A percentile compares a stretch with the other conserved stretches of the same genome.
These are phyloP conservation scores for Lactifluus pinguis DNA, from an alignment of 768 basidiomycete genomes.

Conservation along the genomic window DNA sequence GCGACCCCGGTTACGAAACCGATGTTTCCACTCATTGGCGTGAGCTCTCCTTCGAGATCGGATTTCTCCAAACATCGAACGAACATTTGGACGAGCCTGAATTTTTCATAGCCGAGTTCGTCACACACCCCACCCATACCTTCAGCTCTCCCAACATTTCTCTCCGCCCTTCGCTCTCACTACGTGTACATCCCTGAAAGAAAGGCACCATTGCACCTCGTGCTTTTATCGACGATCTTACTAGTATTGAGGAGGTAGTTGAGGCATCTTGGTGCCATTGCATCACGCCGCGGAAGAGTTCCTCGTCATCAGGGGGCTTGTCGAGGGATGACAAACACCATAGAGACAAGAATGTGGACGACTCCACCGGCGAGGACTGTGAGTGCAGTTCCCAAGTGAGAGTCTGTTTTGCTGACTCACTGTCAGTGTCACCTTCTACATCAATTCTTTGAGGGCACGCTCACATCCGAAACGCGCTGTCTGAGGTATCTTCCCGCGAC, in stretches of 20 bases:
- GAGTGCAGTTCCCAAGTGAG: conserved; percentile 27
- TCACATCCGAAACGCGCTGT: conserved; percentile 97
- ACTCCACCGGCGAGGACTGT: conserved; percentile 52
- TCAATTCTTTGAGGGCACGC: conserved; percentile 81
- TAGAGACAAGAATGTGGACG: conserved; percentile 16
- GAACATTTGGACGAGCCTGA: too few relatives aligned
- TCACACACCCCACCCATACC: conserved; percentile 40
- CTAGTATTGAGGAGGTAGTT: too few relatives aligned
- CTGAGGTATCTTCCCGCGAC: conserved; percentile 63
- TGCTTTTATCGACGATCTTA: conserved; percentile 90
- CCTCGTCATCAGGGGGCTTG: conserved; percentile 85
- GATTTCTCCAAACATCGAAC: too few relatives aligned
- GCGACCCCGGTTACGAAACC: too few relatives aligned
- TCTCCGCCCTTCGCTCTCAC: conserved; percentile 88
- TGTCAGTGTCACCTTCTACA: conserved; percentile 69
- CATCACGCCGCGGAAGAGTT: conserved; percentile 99
- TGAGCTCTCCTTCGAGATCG: too few relatives aligned
- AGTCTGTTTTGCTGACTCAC: neutral
- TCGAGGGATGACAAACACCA: conserved; percentile 59
- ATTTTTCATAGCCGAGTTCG: too few relatives aligned
- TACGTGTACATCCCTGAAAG: conserved; percentile 70
- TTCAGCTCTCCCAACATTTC: conserved; percentile 61
- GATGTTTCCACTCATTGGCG: too few relatives aligned
- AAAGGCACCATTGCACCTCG: conserved; percentile 84
- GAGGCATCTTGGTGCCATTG: too few relatives aligned